phyloP scores from a whole-genome alignment of 768 basidiomycete genomes.

The Suillus cothurnatus region DNA sequence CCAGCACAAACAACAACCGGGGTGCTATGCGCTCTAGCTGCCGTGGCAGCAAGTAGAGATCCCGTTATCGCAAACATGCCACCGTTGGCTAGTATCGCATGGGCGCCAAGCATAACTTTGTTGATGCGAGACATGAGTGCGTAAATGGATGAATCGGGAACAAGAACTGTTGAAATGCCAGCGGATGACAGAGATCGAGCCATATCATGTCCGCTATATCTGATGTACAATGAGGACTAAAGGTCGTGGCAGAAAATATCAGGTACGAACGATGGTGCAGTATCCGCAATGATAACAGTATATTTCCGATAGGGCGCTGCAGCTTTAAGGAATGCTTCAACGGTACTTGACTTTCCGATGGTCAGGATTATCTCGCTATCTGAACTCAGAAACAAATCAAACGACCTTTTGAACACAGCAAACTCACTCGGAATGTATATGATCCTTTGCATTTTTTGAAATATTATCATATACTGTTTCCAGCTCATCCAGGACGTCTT shows the following conservation, averaged over 20 bases:
- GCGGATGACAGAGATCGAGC: conserved; percentile 77
- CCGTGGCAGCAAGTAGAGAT: conserved; percentile 80
- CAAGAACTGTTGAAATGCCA: conserved; percentile 90
- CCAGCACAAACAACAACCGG: conserved; percentile 94
- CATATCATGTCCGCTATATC: conserved; percentile 85
- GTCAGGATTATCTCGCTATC: conserved; percentile 91
- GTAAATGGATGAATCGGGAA: conserved; percentile 95
- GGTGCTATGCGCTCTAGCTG: conserved; percentile 87
- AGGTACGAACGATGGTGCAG: conserved; percentile 80
- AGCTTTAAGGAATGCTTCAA: conserved; percentile 90
- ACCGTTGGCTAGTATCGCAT: conserved; percentile 95
- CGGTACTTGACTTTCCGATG: conserved; percentile 91
- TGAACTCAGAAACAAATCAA: not conserved
- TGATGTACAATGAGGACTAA: conserved; percentile 31
- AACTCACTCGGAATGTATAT: conserved; percentile 96
- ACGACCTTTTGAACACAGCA: not conserved
- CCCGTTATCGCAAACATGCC: conserved; percentile 92
- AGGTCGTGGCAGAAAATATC: conserved; percentile 5
- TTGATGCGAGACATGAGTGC: conserved; percentile 96
- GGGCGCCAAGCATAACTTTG: conserved; percentile 94
- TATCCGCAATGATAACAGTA: conserved; percentile 95
- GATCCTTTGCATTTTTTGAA: conserved; percentile 91
- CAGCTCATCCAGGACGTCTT: conserved; percentile 94
- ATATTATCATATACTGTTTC: conserved; percentile 96
- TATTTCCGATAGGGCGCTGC: conserved; percentile 90